Conservation (phyloP, 1,139 yeast genomes). For the Geotrichum restrictum region DNA sequence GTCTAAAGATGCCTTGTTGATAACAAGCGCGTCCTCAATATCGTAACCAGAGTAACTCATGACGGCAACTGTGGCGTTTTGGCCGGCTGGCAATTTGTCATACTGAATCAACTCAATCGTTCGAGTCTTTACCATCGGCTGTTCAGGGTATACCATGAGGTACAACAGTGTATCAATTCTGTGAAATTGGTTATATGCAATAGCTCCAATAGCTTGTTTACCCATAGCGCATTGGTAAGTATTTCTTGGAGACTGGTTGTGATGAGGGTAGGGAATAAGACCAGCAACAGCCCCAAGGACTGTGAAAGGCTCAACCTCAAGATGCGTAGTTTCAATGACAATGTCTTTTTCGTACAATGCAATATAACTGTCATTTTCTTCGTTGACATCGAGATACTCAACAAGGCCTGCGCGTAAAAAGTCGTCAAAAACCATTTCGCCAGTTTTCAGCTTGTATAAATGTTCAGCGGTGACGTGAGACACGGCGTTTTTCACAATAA, state of each 20-base stretch:
- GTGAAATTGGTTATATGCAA: constrained; percentile 92
- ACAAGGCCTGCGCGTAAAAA: constrained; percentile 81
- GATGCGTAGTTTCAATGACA: constrained; percentile 63
- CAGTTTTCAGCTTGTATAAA: constrained; percentile 54
- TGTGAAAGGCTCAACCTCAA: constrained; percentile 95
- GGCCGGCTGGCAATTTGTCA: constrained; percentile 97
- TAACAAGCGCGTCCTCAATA: constrained; percentile 96
- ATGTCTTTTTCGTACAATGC: constrained; percentile 79
- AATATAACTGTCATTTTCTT: constrained; percentile 90
- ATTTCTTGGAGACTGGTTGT: constrained; percentile 96
- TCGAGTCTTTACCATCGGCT: constrained; percentile 97
- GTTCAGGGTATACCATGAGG: constrained; percentile 96
- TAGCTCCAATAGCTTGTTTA: constrained; percentile 99
- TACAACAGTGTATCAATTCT: constrained; percentile 92
- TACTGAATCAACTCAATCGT: constrained; percentile 93
- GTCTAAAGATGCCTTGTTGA: constrained; percentile 88
- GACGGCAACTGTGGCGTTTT: constrained; percentile 97
- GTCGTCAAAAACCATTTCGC: constrained; percentile 82
- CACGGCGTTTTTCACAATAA: constrained; percentile 69
- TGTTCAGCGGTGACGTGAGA: constrained; percentile 73
- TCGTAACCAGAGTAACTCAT: constrained; percentile 99
- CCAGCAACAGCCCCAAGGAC: constrained; percentile 98
- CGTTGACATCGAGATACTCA: constrained; percentile 94
- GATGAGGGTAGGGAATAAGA: constrained; percentile 98
- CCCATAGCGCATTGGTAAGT: constrained; percentile 99